Evolutionary conservation across 1,284 basidiomycete genomes (phyloP), one percentile per base, ranked within the genome.

Genomic region (Austroboletus rostrupii): DNA sequence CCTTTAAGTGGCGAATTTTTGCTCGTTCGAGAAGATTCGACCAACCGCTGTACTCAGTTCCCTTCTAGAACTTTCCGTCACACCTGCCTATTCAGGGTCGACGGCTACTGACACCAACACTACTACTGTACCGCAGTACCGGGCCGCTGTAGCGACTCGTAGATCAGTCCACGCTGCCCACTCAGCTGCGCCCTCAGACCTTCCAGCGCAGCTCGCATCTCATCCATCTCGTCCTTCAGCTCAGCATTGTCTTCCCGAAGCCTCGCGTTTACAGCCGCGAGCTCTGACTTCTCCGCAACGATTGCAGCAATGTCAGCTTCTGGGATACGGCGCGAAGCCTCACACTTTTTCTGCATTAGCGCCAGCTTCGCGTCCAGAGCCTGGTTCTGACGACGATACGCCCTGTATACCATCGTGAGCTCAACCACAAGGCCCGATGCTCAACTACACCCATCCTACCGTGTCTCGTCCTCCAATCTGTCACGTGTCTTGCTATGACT

Each of bases 121-220:
- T 19, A 26, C 37, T 53, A 54, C 33, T 47, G 36, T 42, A 48
- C 49, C 12, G 33, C 37, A 19, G 60, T 53, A 21, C 57, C 47
- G 16, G 57, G 28, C 50, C 65, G 57, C 32, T 55, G 55, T 41
- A 66, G 60, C 10, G 67, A 57, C 41, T 69, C 62, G 46, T 60
- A 64, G 31, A 73, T 61, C 45, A 81, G 55, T 14, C 79, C 76
- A 36, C 66, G 71, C 48, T 68, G 71, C 19, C 79, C 76, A 45
- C 70, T 74, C 44, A 75, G 63, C 58, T 81, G 77, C 45, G 70
- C 76, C 58, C 76, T 84, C 57, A 88, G 61, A 23, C 80, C 60
- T 59, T 87, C 85, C n/a, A 87, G 69, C 75, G 83, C 85, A 23
- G 78, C 83, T 48, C 76, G 77, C 68, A 88, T 66, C 60, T 91